Base-by-base conservation (phyloP, 345 rosid genomes). In the Gossypium arboreum region DNA sequence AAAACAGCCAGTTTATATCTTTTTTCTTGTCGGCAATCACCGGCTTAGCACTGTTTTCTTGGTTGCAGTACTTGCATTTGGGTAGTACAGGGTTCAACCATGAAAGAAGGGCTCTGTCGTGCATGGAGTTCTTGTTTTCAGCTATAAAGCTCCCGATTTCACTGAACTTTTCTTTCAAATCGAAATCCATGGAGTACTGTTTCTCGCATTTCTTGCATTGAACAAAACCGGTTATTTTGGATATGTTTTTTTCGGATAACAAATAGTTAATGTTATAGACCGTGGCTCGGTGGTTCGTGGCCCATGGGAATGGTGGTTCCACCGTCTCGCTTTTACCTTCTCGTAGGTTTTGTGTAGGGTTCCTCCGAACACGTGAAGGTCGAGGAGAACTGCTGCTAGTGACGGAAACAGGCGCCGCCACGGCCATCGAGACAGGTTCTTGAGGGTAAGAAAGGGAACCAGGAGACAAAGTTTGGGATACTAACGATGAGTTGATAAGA, bases 1-100 rank as follows among this genome's bases (percentile, higher is more conserved):
- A 75, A 77, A 94, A 94, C 77, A 94, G 78, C 98, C 98, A 94
- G 75, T 92, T 94, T 25, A 92, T 92, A 18, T 68, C 12, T 65
- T 79, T 69, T 78, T 89, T 92, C 79, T 87, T 68, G 13, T 71
- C 82, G 0, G 89, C 60, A 17, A 90, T 80, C 78, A 91, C 83
- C 0, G 98, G 95, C 79, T 82, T 88, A 12, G 58, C 88, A 48
- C 89, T 73, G 56, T 86, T 89, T 12, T 85, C 90, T 39, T 84
- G 90, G 9, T 80, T 76, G 50, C 97, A 92, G 2, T 68, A 68
- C 73, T 45, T 75, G 74, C 98, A 94, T 7, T 67, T 73, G 6
- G 73, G 83, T 73, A 83, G 60, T 17, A 29, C 76, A 1, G 98
- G 96, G 43, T 50, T 82, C 80, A 65, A 74, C 98, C 98, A 92